Evolutionary conservation across 1,284 basidiomycete species (phyloP).

Genomic region (Cryptococcus deneoformans): DNA sequence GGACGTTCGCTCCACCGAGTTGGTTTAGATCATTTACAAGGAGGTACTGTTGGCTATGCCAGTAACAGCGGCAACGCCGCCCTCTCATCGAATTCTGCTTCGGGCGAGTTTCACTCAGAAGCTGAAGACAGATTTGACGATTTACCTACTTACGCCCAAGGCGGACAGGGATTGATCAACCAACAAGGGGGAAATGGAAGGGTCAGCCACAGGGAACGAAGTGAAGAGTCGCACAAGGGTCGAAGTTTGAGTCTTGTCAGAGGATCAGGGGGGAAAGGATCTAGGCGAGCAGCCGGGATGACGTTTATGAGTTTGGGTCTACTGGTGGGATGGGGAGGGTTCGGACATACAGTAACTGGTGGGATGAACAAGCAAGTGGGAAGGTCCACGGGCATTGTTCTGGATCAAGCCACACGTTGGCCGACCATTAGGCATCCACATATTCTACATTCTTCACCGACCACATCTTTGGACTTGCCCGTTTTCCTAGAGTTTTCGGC

Average conservation of each 20-base stretch:
- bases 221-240: constrained; percentile 20
- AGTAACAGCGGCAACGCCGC: neutral
- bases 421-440: constrained; percentile 1
- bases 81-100: neutral
- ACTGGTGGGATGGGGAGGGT: constrained; percentile 21
- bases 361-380: neutral
- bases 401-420: neutral
- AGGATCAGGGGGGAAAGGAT: constrained; percentile 24
- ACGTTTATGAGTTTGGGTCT: constrained; percentile 48
- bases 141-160: constrained; percentile 5
- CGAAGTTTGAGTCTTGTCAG: constrained; percentile 34
- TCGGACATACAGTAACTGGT: neutral
- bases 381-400: neutral
- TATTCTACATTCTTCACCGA: neutral
- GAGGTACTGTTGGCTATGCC: neutral
- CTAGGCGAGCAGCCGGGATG: constrained; percentile 42
- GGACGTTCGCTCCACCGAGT: neutral
- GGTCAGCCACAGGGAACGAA: constrained; percentile 1
- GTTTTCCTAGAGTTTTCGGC: neutral
- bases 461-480: neutral
- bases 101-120: neutral
- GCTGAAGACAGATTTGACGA: constrained; percentile 10
- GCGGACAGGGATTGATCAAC: neutral
- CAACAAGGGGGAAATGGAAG: constrained; percentile 5
- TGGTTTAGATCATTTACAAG: neutral